Conservation (phyloP, 106 monocot genomes). For the Dioscorea alata region DNA sequence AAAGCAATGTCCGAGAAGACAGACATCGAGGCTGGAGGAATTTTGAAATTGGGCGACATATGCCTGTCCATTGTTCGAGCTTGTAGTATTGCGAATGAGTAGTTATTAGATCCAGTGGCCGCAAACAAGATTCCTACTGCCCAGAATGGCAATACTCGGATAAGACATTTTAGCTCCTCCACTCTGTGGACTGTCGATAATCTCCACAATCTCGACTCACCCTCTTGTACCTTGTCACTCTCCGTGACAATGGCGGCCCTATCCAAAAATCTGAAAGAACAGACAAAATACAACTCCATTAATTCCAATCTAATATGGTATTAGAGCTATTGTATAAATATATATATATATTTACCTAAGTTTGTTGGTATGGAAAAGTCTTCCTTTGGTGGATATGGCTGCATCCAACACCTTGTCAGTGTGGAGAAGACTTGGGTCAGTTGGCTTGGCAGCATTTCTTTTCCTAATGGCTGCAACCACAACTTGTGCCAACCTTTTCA, state of each 20-base stretch:
- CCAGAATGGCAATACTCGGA: constrained; percentile 64
- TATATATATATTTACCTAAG: neutral
- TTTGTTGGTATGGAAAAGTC: constrained; percentile 13
- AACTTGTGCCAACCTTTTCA: constrained; percentile 29
- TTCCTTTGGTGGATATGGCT: constrained; percentile 8
- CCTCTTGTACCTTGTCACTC: constrained; percentile 24
- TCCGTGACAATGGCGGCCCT: constrained; percentile 37
- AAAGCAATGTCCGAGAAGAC: constrained; percentile 39
- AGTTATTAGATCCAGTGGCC: constrained; percentile 45
- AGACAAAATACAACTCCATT: no score
- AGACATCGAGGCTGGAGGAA: constrained; percentile 47
- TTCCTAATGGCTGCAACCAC: constrained; percentile 31
- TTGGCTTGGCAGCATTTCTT: constrained; percentile 9
- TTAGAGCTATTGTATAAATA: no score
- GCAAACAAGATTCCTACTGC: constrained; percentile 34
- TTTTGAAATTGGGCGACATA: constrained; percentile 32
- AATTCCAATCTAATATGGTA: no score
- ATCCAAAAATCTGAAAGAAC: constrained; percentile 44
- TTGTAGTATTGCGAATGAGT: constrained; percentile 53
- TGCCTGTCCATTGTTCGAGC: constrained; percentile 60
- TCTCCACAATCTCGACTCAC: constrained; percentile 30
- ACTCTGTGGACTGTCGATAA: constrained; percentile 63
- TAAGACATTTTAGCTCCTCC: constrained; percentile 60
- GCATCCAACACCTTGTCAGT: constrained; percentile 11
- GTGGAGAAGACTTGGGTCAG: constrained; percentile 6